These are phyloP conservation scores for Nicotiana obtusifolia DNA, from an alignment of 257 asterid genomes.

Conservation along the genomic window DNA sequence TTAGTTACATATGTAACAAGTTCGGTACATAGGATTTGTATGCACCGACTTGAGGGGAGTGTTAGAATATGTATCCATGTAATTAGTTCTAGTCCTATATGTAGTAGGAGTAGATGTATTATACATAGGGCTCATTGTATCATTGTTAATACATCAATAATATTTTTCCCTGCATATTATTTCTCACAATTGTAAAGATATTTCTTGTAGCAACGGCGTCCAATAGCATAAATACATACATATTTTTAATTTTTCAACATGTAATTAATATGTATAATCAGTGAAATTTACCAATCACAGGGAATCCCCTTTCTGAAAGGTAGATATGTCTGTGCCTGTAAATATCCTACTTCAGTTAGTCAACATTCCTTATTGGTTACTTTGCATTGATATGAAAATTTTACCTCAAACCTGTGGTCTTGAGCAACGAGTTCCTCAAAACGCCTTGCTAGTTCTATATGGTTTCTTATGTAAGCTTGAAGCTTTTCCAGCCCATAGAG, in stretches of 20 bases:
- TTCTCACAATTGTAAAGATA: neutral
- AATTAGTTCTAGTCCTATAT: too few relatives aligned
- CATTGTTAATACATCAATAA: too few relatives aligned
- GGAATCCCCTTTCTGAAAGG: neutral
- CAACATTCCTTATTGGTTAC: neutral
- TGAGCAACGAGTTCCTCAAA: constrained; percentile 68
- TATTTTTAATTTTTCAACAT: neutral
- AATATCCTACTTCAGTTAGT: neutral
- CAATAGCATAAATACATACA: neutral
- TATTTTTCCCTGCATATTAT: too few relatives aligned
- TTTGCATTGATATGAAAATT: neutral
- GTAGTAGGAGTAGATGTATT: too few relatives aligned
- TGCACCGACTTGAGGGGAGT: too few relatives aligned
- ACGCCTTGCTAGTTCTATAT: constrained; percentile 55
- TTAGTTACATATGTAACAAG: too few relatives aligned
- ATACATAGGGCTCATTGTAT: too few relatives aligned
- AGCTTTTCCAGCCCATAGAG: constrained; percentile 85
- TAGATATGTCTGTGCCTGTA: neutral
- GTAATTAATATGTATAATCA: neutral
- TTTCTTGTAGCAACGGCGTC: neutral
- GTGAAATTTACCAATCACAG: neutral
- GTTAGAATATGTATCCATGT: too few relatives aligned
- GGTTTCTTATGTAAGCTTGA: constrained; percentile 83
- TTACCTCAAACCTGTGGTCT: constrained; percentile 91
- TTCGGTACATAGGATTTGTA: too few relatives aligned